A percentile compares a stretch with the other conserved stretches of the same genome.
Evolutionary conservation across 495 filamentous ascomycete species (phyloP).

Genomic region (Coniosporium apollinis): DNA sequence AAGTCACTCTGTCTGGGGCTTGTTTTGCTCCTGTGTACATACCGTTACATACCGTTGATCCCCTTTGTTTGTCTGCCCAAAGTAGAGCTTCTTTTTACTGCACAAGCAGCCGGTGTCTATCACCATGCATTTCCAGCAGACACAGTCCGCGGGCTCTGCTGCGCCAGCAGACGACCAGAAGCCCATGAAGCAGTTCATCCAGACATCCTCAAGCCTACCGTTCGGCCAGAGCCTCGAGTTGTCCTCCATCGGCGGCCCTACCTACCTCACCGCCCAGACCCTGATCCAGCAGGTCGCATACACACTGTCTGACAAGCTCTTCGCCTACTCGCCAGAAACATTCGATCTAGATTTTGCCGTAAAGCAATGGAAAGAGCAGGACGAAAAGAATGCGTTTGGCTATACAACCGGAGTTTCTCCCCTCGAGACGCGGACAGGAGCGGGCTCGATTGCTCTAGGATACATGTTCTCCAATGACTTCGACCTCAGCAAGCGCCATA

Average conservation of each 20-base stretch:
- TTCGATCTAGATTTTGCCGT: conserved; percentile 77
- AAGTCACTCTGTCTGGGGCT: too few species aligned
- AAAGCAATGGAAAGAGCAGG: conserved; percentile 49
- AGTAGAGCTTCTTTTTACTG: too few species aligned
- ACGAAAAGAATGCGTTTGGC: conserved; percentile 63
- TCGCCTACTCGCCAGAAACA: conserved; percentile 84
- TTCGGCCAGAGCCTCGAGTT: conserved; percentile 42
- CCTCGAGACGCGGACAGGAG: conserved; percentile 77
- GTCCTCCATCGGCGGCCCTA: conserved; percentile 64
- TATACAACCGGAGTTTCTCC: conserved; percentile 58
- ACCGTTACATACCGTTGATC: too few species aligned
- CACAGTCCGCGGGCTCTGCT: conserved; percentile 15
- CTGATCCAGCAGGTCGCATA: conserved; percentile 94
- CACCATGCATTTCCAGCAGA: conserved; percentile 13
- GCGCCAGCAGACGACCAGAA: conserved; percentile 8
- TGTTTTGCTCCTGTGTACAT: too few species aligned
- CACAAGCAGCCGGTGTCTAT: too few species aligned
- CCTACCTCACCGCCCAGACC: conserved; percentile 79
- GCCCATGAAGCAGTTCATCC: conserved; percentile 11
- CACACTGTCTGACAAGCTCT: conserved; percentile 83
- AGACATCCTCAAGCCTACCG: conserved; percentile 38
- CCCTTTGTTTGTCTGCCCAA: too few species aligned
- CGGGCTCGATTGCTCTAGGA: conserved; percentile 80
- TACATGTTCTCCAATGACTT: conserved; percentile 97
- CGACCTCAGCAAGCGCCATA: conserved; percentile 72